phyloP scores from a whole-genome alignment of 345 rosid genomes.

The Salix arbutifolia region DNA sequence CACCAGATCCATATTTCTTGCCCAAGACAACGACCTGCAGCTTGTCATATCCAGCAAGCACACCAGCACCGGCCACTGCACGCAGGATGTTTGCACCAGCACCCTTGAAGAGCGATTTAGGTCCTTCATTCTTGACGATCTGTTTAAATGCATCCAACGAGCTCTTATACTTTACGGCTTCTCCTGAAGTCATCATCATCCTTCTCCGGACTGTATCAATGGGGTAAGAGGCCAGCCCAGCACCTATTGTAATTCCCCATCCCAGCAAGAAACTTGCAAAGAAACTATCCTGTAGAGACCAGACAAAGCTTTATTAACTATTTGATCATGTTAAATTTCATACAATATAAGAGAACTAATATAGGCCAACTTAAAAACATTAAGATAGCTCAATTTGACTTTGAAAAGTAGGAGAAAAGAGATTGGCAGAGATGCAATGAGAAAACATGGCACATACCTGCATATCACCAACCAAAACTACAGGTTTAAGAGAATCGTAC shows the following conservation, averaged over 20 bases:
- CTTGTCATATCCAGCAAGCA: conserved; percentile 35
- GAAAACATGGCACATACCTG: conserved; percentile 15
- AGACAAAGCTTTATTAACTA: background rate
- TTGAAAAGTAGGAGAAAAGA: too few relatives aligned
- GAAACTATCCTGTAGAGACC: conserved; percentile 19
- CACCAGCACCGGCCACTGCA: conserved; percentile 36
- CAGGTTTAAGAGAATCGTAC: conserved; percentile 35
- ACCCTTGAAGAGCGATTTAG: conserved; percentile 30
- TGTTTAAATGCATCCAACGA: conserved; percentile 25
- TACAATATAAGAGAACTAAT: background rate
- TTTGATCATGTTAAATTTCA: background rate
- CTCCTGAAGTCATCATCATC: conserved; percentile 41
- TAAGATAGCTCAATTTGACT: background rate
- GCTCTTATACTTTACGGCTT: conserved; percentile 30
- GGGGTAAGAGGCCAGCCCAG: conserved; percentile 23
- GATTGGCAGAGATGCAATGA: background rate
- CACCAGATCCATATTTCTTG: conserved; percentile 28
- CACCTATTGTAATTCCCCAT: conserved; percentile 20
- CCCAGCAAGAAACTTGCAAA: conserved; percentile 17
- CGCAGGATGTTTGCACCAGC: conserved; percentile 36
- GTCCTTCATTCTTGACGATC: conserved; percentile 25
- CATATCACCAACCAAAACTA: conserved; percentile 15
- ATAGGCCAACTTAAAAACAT: too few relatives aligned
- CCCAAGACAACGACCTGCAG: conserved; percentile 29
- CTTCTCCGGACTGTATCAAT: conserved; percentile 26